Percentiles rank a stretch among this genome's conserved stretches.
These are phyloP conservation scores for Magnaporthiopsis incrustans DNA, from an alignment of 2,329 filamentous ascomycete species.

Conservation along the genomic window DNA sequence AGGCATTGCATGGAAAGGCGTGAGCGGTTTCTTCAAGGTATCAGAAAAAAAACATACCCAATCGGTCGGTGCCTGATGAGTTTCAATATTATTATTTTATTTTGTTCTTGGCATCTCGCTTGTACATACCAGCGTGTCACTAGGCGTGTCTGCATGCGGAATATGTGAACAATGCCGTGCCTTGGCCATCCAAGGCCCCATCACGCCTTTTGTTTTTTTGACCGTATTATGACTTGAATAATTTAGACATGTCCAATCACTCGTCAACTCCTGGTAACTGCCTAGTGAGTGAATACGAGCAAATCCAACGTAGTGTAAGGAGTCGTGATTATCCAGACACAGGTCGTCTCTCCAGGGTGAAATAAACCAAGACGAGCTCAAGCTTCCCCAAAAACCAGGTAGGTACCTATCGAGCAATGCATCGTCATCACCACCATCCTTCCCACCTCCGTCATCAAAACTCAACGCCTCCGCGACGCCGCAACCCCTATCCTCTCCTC, in stretches of 20 bases:
- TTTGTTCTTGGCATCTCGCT: not conserved
- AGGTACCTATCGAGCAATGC: too few relatives aligned
- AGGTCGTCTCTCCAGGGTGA: too few relatives aligned
- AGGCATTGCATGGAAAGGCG: not conserved
- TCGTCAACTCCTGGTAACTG: too few relatives aligned
- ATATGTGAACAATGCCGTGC: not conserved
- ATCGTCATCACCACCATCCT: too few relatives aligned
- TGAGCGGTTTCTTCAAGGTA: constrained; percentile 3
- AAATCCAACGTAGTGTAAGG: too few relatives aligned
- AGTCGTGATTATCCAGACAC: too few relatives aligned
- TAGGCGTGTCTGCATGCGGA: not conserved
- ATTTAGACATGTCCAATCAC: too few relatives aligned
- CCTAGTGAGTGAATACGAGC: too few relatives aligned
- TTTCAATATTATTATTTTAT: not conserved
- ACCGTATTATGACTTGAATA: too few relatives aligned
- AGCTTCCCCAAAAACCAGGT: too few relatives aligned
- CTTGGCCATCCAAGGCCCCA: not conserved
- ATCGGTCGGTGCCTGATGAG: not conserved
- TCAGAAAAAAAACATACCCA: not conserved
- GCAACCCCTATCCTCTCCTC: constrained; percentile 23
- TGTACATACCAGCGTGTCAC: not conserved
- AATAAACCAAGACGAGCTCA: too few relatives aligned
- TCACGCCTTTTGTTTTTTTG: too few relatives aligned
- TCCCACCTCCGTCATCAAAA: not conserved
- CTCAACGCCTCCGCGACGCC: constrained; percentile 15